Percentiles rank a stretch among this genome's conserved stretches.
These are phyloP conservation scores for Penicillium ucsense DNA, from an alignment of 495 filamentous ascomycete genomes.

Conservation along the genomic window DNA sequence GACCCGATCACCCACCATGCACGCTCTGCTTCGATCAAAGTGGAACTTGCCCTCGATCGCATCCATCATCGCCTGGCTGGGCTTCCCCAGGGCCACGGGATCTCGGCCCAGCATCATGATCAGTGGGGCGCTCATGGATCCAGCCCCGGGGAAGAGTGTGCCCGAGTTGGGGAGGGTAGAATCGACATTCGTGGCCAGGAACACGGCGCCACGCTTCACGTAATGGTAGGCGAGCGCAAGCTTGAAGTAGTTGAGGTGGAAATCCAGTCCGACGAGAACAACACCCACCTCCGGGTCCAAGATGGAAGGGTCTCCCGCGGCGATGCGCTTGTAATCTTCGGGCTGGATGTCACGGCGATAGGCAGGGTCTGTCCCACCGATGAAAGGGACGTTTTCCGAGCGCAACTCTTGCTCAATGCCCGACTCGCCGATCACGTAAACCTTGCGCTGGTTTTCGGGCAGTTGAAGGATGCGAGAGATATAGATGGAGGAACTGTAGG, in stretches of 20 bases:
- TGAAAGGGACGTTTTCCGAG: slow-evolving; percentile 64
- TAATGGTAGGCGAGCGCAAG: slow-evolving; percentile 76
- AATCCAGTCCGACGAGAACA: slow-evolving; percentile 84
- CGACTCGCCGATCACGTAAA: slow-evolving; percentile 83
- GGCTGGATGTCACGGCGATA: slow-evolving; percentile 66
- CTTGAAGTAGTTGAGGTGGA: slow-evolving; percentile 92
- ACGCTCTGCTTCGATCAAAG: slow-evolving; percentile 73
- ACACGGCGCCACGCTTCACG: slow-evolving; percentile 69
- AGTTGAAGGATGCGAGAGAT: slow-evolving; percentile 86
- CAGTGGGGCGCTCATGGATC: slow-evolving; percentile 69
- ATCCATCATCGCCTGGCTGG: slow-evolving; percentile 98
- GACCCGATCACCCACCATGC: slow-evolving; percentile 92
- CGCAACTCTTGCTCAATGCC: slow-evolving; percentile 85
- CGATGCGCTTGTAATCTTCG: slow-evolving; percentile 67
- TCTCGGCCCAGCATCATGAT: slow-evolving; percentile 60
- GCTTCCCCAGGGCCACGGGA: slow-evolving; percentile 80
- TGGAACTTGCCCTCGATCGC: slow-evolving; percentile 91
- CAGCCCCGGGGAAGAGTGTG: slow-evolving; percentile 84
- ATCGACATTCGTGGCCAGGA: slow-evolving; percentile 90
- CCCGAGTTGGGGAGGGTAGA: slow-evolving; percentile 71
- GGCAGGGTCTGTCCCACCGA: slow-evolving; percentile 81
- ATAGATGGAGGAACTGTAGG: slow-evolving; percentile 92
- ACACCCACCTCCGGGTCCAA: slow-evolving; percentile 82
- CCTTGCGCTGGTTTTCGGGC: slow-evolving; percentile 70
- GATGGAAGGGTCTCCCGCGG: slow-evolving; percentile 52